phyloP scores from a whole-genome alignment of 306 rosid genomes.

The Lotus japonicus region DNA sequence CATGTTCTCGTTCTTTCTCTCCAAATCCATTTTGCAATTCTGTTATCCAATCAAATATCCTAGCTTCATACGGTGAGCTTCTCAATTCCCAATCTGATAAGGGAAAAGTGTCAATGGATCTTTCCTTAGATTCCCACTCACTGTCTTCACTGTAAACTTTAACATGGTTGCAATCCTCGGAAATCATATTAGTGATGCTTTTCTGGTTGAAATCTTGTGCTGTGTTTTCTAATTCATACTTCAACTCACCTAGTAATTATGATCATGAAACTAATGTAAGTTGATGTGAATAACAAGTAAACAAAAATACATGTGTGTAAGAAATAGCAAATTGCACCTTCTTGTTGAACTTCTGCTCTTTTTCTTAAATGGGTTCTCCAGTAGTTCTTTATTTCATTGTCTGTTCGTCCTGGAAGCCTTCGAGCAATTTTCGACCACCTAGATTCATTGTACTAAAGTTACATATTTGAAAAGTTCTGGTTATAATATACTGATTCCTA shows the following conservation, averaged over 20 bases:
- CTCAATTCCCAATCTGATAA: constrained; percentile 27
- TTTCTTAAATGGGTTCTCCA: constrained; percentile 60
- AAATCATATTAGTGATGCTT: constrained; percentile 11
- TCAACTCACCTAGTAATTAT: constrained; percentile 22
- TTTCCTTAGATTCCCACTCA: constrained; percentile 19
- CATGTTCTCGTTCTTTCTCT: constrained; percentile 27
- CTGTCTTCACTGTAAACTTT: neutral
- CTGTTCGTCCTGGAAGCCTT: constrained; percentile 63
- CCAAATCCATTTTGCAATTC: constrained; percentile 31
- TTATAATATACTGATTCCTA: no score
- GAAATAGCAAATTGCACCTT: constrained; percentile 19
- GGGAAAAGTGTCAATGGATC: constrained; percentile 16
- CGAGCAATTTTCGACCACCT: constrained; percentile 77
- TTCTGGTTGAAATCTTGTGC: constrained; percentile 11
- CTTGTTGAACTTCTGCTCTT: constrained; percentile 27
- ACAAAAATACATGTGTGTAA: neutral
- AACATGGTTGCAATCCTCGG: constrained; percentile 2
- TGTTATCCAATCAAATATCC: constrained; percentile 48
- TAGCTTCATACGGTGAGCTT: constrained; percentile 47
- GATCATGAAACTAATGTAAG: neutral
- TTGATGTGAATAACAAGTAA: neutral
- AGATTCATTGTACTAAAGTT: neutral
- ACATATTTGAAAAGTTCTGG: neutral
- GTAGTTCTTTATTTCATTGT: constrained; percentile 66
- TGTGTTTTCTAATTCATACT: neutral